Evolutionary conservation across 305 asterid species (phyloP).

Genomic region (Salvia sclarea): DNA sequence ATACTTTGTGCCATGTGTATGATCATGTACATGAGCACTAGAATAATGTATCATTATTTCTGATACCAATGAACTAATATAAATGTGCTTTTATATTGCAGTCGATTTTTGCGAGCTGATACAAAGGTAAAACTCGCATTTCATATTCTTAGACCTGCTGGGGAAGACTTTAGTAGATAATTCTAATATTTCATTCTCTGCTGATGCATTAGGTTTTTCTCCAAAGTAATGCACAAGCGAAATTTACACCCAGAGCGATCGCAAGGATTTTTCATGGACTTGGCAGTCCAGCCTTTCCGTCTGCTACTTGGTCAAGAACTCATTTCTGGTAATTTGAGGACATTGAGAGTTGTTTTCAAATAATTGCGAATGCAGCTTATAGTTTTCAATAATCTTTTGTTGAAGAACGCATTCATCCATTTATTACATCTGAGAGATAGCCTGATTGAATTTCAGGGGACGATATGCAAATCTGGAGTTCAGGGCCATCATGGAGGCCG

Average conservation of each 20-base stretch:
- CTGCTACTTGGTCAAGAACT: slow-evolving; percentile 86
- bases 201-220: slow-evolving; percentile 73
- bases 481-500: slow-evolving; percentile 79
- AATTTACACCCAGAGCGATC: slow-evolving; percentile 89
- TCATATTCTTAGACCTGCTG: slow-evolving; percentile 8
- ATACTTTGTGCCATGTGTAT: too few species aligned
- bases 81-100: slow-evolving; percentile 44
- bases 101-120: slow-evolving; percentile 86
- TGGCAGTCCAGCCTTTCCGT: slow-evolving; percentile 85
- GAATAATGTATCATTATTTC: too few species aligned
- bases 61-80: slow-evolving; percentile 36
- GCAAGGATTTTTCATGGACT: slow-evolving; percentile 95
- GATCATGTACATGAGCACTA: neutral
- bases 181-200: slow-evolving; percentile 32
- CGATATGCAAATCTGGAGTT: slow-evolving; percentile 76
- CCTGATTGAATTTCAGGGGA: slow-evolving; percentile 63
- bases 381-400: too few species aligned
- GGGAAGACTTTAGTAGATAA: slow-evolving; percentile 1
- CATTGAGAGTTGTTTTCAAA: too few species aligned
- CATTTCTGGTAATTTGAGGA: slow-evolving; percentile 77
- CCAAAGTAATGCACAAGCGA: slow-evolving; percentile 77
- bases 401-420: too few species aligned
- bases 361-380: neutral
- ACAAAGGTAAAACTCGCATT: slow-evolving; percentile 57
- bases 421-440: too few species aligned